Evolutionary conservation across 2,329 filamentous ascomycete species (phyloP).

Genomic region (Claviceps cyperi): DNA sequence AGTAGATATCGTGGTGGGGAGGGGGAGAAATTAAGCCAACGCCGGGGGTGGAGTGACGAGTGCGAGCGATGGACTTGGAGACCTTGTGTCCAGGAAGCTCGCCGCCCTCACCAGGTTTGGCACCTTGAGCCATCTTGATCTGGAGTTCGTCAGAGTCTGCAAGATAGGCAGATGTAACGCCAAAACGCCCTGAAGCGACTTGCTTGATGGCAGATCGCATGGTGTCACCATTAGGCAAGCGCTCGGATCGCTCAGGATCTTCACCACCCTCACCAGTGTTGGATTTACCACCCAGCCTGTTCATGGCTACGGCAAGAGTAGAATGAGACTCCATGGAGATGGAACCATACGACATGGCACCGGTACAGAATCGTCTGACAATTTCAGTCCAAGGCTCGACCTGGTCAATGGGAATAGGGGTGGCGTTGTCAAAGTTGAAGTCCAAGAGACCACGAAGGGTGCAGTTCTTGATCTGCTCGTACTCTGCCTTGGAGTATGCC

Average conservation of each 20-base stretch:
- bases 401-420: constrained; percentile 82
- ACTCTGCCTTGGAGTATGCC: constrained; percentile 83
- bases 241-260: constrained; percentile 77
- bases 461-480: constrained; percentile 93
- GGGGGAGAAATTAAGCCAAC: constrained; percentile 93
- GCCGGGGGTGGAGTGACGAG: constrained; percentile 88
- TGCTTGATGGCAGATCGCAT: constrained; percentile 98
- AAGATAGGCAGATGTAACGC: constrained; percentile 88
- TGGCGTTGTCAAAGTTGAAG: constrained; percentile 83
- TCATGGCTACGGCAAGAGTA: constrained; percentile 91
- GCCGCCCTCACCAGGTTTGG: constrained; percentile 94
- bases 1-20: constrained; percentile 97
- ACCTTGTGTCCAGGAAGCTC: constrained; percentile 96
- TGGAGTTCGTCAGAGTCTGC: constrained; percentile 92
- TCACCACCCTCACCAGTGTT: constrained; percentile 97
- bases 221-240: constrained; percentile 81
- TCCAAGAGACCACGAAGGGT: constrained; percentile 88
- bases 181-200: constrained; percentile 88
- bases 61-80: constrained; percentile 82
- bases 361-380: constrained; percentile 88
- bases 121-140: constrained; percentile 98
- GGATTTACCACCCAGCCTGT: constrained; percentile 87
- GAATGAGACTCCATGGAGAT: constrained; percentile 99
- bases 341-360: constrained; percentile 96
- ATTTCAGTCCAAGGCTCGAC: constrained; percentile 98